A percentile compares a stretch with the other conserved stretches of the same genome.
Conservation (phyloP, 768 basidiomycete genomes). For the Kwoniella bestiolae region DNA sequence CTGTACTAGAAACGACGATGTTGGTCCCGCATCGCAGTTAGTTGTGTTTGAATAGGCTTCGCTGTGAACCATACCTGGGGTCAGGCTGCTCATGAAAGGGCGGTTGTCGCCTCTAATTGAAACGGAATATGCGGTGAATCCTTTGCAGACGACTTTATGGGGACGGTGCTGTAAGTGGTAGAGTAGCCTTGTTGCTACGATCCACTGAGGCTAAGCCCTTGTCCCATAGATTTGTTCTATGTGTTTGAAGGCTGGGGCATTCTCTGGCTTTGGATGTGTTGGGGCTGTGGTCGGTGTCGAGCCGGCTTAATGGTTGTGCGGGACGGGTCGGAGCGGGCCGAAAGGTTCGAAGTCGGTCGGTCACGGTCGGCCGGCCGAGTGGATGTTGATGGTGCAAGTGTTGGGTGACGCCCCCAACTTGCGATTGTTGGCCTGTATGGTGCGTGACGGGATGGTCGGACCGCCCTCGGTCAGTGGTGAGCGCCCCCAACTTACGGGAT, state of each 20-base stretch:
- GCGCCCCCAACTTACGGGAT: not conserved
- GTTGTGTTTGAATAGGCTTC: constrained; percentile 70
- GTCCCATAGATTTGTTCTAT: constrained; percentile 67
- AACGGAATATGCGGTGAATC: constrained; percentile 74
- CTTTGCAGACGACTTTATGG: constrained; percentile 79
- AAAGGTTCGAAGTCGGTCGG: not conserved
- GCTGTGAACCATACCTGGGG: constrained; percentile 68
- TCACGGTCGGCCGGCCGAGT: too few relatives aligned
- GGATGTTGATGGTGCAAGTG: not conserved
- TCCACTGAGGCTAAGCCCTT: constrained; percentile 75
- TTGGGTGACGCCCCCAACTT: not conserved
- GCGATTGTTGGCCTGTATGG: not conserved
- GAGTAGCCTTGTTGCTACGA: constrained; percentile 79
- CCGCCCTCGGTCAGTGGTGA: too few relatives aligned
- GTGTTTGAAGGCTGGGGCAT: constrained; percentile 12
- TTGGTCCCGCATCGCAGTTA: constrained; percentile 70
- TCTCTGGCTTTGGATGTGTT: too few relatives aligned
- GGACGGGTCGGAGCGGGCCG: not conserved
- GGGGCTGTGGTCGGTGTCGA: too few relatives aligned
- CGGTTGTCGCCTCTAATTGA: constrained; percentile 62
- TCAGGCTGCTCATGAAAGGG: constrained; percentile 63
- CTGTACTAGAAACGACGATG: constrained; percentile 75
- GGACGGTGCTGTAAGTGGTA: constrained; percentile 74
- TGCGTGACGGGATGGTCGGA: not conserved
- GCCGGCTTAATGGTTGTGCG: too few relatives aligned